A percentile compares a stretch with the other conserved stretches of the same genome.
Evolutionary conservation across 768 basidiomycete species (phyloP).

Genomic region (Lactarius trivialis): DNA sequence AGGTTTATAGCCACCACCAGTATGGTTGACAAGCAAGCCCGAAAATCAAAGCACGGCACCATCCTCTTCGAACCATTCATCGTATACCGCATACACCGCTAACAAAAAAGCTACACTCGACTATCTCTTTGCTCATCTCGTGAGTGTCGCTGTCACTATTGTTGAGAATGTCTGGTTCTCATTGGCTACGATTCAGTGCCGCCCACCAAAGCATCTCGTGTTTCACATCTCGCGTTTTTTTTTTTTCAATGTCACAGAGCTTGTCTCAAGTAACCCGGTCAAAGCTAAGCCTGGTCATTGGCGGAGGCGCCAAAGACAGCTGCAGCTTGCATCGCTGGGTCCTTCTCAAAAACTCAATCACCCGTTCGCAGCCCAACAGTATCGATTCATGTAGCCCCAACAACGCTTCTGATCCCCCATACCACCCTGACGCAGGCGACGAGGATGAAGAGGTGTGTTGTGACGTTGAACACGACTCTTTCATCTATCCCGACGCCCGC

Average conservation of each 20-base stretch:
- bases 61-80: conserved; percentile 83
- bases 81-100: conserved; percentile 78
- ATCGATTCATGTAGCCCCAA: conserved; percentile 28
- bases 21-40: conserved; percentile 83
- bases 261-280: conserved; percentile 51
- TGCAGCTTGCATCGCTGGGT: conserved; percentile 84
- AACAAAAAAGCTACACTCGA: conserved; percentile 24
- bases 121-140: conserved; percentile 18
- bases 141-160: conserved; percentile 1
- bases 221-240: conserved; percentile 23
- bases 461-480: conserved; percentile 50
- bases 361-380: conserved; percentile 44
- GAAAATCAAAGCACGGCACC: conserved; percentile 79
- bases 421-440: conserved; percentile 38
- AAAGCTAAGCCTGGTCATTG: conserved; percentile 58
- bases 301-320: conserved; percentile 49
- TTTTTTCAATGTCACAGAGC: conserved; percentile 44
- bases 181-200: not conserved
- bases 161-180: conserved; percentile 2
- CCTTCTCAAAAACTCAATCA: conserved; percentile 77
- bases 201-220: conserved; percentile 8
- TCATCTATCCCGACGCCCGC: conserved; percentile 77
- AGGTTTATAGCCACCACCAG: conserved; percentile 31
- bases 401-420: conserved; percentile 28
- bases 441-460: conserved; percentile 44